A percentile compares a stretch with the other conserved stretches of the same genome.
Conservation (phyloP, 2,329 filamentous ascomycete genomes). For the Zalaria sp. region DNA sequence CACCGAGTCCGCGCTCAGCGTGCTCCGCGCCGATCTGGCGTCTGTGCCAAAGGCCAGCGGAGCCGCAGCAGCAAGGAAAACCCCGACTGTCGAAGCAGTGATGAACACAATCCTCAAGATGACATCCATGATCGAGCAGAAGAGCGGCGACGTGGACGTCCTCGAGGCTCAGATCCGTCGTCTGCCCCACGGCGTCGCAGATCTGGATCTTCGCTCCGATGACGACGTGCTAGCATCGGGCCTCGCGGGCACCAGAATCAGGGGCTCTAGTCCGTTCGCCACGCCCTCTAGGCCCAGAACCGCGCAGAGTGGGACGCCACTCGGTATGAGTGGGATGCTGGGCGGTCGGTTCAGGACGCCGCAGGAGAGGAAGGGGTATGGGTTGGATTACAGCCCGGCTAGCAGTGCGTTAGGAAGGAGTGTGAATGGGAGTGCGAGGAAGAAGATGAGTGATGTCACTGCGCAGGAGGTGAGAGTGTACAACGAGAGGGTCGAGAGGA, state of each 20-base stretch:
- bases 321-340: slow-evolving; percentile 22
- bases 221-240: slow-evolving; percentile 18
- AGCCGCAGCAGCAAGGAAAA: slow-evolving; percentile 32
- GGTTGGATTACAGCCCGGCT: slow-evolving; percentile 5
- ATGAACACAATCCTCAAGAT: slow-evolving; percentile 85
- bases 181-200: slow-evolving; percentile 27
- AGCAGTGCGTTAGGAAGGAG: slow-evolving; percentile 12
- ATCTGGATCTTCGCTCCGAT: slow-evolving; percentile 15
- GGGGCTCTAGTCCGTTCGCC: slow-evolving; percentile 17
- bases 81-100: slow-evolving; percentile 83
- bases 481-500: slow-evolving; percentile 18
- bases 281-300: slow-evolving; percentile 20
- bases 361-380: slow-evolving; percentile 5
- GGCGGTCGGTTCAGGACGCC: slow-evolving; percentile 15
- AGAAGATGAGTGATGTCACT: slow-evolving; percentile 25
- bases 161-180: slow-evolving; percentile 77
- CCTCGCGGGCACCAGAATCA: slow-evolving; percentile 12
- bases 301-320: slow-evolving; percentile 17
- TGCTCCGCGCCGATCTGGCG: slow-evolving; percentile 68
- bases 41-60: slow-evolving; percentile 30
- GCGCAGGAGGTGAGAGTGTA: slow-evolving; percentile 25
- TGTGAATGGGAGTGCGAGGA: slow-evolving; percentile 14
- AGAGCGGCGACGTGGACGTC: slow-evolving; percentile 79
- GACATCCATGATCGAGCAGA: slow-evolving; percentile 83
- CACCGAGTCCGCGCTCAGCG: slow-evolving; percentile 63